These are phyloP conservation scores for Penicillium lividum DNA, from an alignment of 495 filamentous ascomycete genomes.

Conservation along the genomic window DNA sequence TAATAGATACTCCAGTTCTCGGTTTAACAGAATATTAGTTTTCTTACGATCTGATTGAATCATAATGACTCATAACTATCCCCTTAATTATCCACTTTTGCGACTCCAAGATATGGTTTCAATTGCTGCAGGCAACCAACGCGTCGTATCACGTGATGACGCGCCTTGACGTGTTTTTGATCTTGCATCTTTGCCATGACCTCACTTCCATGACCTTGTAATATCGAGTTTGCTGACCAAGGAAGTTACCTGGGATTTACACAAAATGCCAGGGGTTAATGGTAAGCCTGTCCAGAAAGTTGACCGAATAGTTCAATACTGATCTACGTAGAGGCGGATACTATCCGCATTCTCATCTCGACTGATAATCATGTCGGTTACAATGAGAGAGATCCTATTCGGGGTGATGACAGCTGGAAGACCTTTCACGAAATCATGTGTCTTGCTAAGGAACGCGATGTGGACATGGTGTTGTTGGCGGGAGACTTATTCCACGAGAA, in stretches of 20 bases:
- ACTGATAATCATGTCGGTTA: constrained; percentile 98
- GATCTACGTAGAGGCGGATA: constrained; percentile 65
- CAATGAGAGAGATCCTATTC: constrained; percentile 88
- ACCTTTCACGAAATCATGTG: constrained; percentile 96
- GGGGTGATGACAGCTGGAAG: constrained; percentile 95
- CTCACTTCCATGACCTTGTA: neutral
- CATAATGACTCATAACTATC: neutral
- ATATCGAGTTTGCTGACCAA: neutral
- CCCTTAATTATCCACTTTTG: neutral
- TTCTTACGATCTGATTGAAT: neutral
- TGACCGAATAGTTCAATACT: neutral
- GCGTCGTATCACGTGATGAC: neutral
- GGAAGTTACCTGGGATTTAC: neutral
- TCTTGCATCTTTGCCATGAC: neutral
- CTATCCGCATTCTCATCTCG: constrained; percentile 89
- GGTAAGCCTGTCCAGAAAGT: constrained; percentile 8
- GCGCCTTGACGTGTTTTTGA: neutral
- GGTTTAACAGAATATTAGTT: too few relatives aligned
- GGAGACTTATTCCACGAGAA: constrained; percentile 99
- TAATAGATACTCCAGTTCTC: neutral
- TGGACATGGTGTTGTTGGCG: constrained; percentile 93
- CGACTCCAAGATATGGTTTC: neutral
- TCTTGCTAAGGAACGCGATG: constrained; percentile 81
- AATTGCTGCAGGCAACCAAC: neutral
- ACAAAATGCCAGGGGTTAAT: constrained; percentile 27